Evolutionary conservation across 768 basidiomycete species (phyloP).

Genomic region (Trametopsis cervina): DNA sequence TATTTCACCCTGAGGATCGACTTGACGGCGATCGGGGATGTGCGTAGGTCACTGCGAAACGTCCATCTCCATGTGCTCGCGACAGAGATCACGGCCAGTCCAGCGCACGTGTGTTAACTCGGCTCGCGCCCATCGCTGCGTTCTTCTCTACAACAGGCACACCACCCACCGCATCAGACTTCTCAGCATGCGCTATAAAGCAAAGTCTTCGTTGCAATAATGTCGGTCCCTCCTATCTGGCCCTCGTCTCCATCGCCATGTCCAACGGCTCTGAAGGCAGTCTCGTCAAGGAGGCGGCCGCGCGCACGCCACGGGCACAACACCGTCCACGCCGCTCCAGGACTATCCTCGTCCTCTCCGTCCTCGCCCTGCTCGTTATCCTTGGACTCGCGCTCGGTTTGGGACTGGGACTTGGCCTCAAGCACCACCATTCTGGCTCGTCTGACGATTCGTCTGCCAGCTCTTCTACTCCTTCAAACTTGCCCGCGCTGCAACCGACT

Average conservation of each 20-base stretch:
- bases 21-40: too few relatives aligned
- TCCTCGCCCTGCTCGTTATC: constrained; percentile 8
- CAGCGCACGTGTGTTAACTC: too few relatives aligned
- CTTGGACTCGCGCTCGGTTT: constrained; percentile 20
- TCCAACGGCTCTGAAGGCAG: neutral
- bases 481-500: constrained; percentile 1
- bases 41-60: too few relatives aligned
- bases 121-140: too few relatives aligned
- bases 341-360: neutral
- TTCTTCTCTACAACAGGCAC: too few relatives aligned
- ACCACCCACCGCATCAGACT: too few relatives aligned
- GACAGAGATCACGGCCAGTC: too few relatives aligned
- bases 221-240: too few relatives aligned
- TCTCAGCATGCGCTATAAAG: too few relatives aligned
- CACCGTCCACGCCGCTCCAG: neutral
- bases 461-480: neutral
- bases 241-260: neutral
- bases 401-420: constrained; percentile 21
- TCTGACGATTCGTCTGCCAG: neutral
- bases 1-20: too few relatives aligned
- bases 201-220: too few relatives aligned
- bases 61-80: too few relatives aligned
- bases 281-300: neutral
- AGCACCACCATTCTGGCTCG: constrained; percentile 8
- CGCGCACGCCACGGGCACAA: neutral